Base-by-base conservation (phyloP, 2,329 filamentous ascomycete species). In the Lasiodiplodia sp. region DNA sequence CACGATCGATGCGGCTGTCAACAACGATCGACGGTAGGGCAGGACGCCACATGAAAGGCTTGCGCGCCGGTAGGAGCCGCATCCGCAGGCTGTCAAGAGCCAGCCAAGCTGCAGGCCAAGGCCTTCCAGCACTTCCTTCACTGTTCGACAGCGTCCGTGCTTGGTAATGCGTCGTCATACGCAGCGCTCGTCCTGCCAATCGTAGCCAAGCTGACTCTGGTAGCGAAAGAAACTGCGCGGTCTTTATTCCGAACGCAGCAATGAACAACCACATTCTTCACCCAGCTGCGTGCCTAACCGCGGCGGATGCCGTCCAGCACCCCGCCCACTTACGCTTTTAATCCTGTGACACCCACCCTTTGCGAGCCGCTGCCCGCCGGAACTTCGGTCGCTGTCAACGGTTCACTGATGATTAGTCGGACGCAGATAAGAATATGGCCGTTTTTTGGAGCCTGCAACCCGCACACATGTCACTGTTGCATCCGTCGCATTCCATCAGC, bases 401-500 rank as follows among this genome's bases (percentile, higher is more conserved):
- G 25, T 57, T 58, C 55, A 60, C 12, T 38, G 21, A 28, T 18
- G 12, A 44, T 21, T 25, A 31, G 21, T 8, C 5, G 56, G 10
- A 44, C 40, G 40, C 18, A 25, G n/a, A 18, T 25, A 31, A 14
- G 34, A 23, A 11, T n/a, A 8, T 2, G 21, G 47, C 21, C n/a
- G 58, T 16, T 28, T 10, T 8, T 34, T 49, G 2, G 44, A n/a
- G 18, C 6, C 4, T 44, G 58, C 25, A 62, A 49, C 23, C 40
- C 14, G 11, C 12, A 34, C 40, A 18, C 6, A 62, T 31, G 5
- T 25, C 40, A 25, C 31, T 31, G 60, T 64, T 34, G n/a, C 60
- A 53, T 52, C 60, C 60, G 60, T n/a, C 31, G 60, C 21, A n/a
- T 64, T 64, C 60, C 60, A 38, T 31, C n/a, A 64, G 47, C 28